Base-by-base conservation (phyloP, 2,329 filamentous ascomycete genomes). In the Dothiorella sarmentorum region DNA sequence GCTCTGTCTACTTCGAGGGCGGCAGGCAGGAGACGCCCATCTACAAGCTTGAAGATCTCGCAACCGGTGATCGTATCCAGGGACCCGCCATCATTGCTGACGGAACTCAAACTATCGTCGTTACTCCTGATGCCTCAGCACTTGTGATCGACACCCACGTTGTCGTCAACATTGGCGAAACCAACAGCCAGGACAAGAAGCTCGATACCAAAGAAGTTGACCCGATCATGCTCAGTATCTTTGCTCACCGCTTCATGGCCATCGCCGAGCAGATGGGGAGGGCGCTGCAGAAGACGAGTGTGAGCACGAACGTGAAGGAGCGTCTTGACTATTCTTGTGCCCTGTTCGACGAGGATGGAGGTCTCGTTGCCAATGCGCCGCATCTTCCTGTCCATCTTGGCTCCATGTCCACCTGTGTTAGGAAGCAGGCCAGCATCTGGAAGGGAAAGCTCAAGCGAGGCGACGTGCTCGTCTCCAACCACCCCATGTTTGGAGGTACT, bases 81-180 rank as follows among this genome's bases (percentile, higher is more conserved):
- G 92, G 92, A 0, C 92, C 92, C 0, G 91, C 91, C 0, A 90
- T 97, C 73, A 82, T 96, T 60, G 90, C 90, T 2, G 92, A 93
- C 68, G 88, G 88, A 7, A 92, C 89, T 0, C 93, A 97, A 73
- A 97, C 93, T 0, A 94, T 97, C 62, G 90, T 97, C 0, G 86
- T 97, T 2, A 89, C 90, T 0, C 93, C 92, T 0, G 83, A 83
- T 27, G 84, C 91, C 2, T 84, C 85, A 20, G 93, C 92, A 0
- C 75, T 91, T 22, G 80, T 96, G 29, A 85, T 96, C 17, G 82
- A 90, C 62, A 96, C 91, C 0, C 93, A 96, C 66, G 90, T 97
- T 7, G 82, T 97, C 6, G 92, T 97, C 68, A 91, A 96, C 63
- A 82, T 94, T 38, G 84, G 86, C 57, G 85, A 85, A 45, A 75